phyloP scores from a whole-genome alignment of 2,329 filamentous ascomycete species.

The Aspergillus phoenicis region DNA sequence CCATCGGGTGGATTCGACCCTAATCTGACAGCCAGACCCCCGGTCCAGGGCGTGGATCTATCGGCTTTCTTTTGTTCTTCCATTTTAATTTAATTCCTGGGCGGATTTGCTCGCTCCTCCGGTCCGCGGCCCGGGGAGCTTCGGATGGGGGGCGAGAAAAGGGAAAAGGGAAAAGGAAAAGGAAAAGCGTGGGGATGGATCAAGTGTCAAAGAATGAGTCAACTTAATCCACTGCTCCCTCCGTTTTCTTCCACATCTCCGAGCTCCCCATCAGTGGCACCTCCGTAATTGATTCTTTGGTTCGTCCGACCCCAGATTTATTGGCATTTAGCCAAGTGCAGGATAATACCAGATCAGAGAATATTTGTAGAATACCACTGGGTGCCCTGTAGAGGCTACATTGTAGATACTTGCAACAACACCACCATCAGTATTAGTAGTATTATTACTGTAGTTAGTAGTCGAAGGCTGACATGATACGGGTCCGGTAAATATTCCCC shows the following conservation, averaged over 20 bases:
- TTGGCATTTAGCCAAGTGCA: too few relatives aligned
- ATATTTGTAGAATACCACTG: too few relatives aligned
- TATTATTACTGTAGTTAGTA: neutral
- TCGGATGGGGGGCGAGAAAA: constrained; percentile 20
- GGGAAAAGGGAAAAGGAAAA: too few relatives aligned
- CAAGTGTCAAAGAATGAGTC: constrained; percentile 18
- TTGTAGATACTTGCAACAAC: too few relatives aligned
- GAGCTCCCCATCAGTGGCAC: neutral
- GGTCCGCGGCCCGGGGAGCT: constrained; percentile 28
- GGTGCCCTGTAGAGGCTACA: too few relatives aligned
- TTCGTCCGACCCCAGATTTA: too few relatives aligned
- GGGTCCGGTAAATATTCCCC: neutral
- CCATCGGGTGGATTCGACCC: constrained; percentile 4
- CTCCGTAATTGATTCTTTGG: neutral
- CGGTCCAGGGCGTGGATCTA: constrained; percentile 20
- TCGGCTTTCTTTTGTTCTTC: constrained; percentile 17
- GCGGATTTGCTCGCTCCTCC: constrained; percentile 9
- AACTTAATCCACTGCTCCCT: neutral
- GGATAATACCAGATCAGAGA: too few relatives aligned
- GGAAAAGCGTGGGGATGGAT: constrained; percentile 18
- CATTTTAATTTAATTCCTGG: constrained; percentile 2
- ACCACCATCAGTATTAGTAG: too few relatives aligned
- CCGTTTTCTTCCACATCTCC: neutral
- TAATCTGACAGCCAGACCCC: constrained; percentile 17
- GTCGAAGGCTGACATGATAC: neutral